A percentile compares a stretch with the other conserved stretches of the same genome.
Evolutionary conservation across 2,329 filamentous ascomycete genomes (phyloP).

Genomic region (Talaromyces rugulosus): DNA sequence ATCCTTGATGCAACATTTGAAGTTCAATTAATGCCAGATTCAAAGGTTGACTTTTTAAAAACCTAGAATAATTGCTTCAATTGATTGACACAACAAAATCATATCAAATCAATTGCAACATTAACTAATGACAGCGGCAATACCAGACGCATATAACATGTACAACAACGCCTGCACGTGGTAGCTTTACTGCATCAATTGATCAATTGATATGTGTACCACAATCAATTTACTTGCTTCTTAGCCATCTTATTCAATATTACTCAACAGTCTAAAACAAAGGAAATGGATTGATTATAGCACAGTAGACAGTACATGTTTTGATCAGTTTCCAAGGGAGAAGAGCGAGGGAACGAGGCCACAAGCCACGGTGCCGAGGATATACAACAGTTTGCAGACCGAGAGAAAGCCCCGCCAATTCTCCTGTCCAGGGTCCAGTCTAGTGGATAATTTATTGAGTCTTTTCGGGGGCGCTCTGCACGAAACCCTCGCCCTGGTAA

Average conservation of each 20-base stretch:
- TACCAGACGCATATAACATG: too few species aligned
- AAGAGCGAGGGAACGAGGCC: constrained; percentile 25
- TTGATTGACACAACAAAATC: not conserved
- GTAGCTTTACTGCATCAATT: too few species aligned
- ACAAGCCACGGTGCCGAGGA: constrained; percentile 13
- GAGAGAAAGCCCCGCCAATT: too few species aligned
- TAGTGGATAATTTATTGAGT: constrained; percentile 17
- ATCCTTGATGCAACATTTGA: not conserved
- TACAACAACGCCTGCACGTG: not conserved
- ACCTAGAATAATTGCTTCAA: not conserved
- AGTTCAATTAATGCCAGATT: too few species aligned
- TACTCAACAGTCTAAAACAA: constrained; percentile 31
- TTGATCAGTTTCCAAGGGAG: constrained; percentile 22
- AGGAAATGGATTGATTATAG: constrained; percentile 42
- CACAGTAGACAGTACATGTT: constrained; percentile 42
- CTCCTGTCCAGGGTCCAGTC: not conserved
- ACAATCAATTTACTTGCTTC: not conserved
- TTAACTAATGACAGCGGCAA: too few species aligned
- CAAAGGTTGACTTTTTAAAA: too few species aligned
- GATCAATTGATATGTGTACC: not conserved
- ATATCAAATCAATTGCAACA: too few species aligned
- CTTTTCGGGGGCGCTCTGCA: constrained; percentile 57
- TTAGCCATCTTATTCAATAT: too few species aligned
- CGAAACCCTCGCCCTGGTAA: constrained; percentile 72
- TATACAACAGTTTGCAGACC: not conserved